Conservation (phyloP, 345 rosid species). For the Pseudoturritis turrita region DNA sequence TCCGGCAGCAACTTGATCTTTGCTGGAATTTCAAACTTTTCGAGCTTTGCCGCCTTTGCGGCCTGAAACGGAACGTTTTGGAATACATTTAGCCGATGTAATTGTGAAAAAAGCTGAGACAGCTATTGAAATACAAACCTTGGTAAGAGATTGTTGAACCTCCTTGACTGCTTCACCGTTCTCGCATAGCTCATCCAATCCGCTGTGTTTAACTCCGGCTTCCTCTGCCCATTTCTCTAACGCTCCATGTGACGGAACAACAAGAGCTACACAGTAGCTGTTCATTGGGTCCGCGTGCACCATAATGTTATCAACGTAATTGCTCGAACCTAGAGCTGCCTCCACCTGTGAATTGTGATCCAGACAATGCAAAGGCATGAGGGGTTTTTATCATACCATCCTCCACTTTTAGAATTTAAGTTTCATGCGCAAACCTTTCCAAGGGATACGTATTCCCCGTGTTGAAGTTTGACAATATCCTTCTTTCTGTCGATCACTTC, state of each 20-base stretch:
- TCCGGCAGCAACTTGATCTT: slow-evolving; percentile 71
- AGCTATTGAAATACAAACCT: slow-evolving; percentile 43
- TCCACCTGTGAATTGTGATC: slow-evolving; percentile 57
- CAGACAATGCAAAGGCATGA: neutral
- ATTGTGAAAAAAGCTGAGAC: neutral
- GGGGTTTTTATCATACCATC: neutral
- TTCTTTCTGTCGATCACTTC: slow-evolving; percentile 91
- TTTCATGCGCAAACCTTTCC: slow-evolving; percentile 59
- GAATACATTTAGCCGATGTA: neutral
- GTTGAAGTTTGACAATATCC: slow-evolving; percentile 95
- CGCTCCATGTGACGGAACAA: slow-evolving; percentile 53
- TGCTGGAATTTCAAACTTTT: slow-evolving; percentile 72
- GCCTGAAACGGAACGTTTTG: slow-evolving; percentile 39
- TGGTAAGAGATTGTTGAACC: slow-evolving; percentile 56
- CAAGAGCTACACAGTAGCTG: slow-evolving; percentile 68
- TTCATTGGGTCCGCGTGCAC: slow-evolving; percentile 68
- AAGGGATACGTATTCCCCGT: slow-evolving; percentile 82
- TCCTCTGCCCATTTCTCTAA: slow-evolving; percentile 74
- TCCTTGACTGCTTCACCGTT: slow-evolving; percentile 56
- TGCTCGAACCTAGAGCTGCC: slow-evolving; percentile 54
- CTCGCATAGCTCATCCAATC: slow-evolving; percentile 55
- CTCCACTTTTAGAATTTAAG: neutral
- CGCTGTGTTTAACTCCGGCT: slow-evolving; percentile 43
- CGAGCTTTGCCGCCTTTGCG: slow-evolving; percentile 55
- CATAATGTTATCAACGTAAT: slow-evolving; percentile 70